Conservation (phyloP, 768 basidiomycete species). For the Leccinum longicurvipes region DNA sequence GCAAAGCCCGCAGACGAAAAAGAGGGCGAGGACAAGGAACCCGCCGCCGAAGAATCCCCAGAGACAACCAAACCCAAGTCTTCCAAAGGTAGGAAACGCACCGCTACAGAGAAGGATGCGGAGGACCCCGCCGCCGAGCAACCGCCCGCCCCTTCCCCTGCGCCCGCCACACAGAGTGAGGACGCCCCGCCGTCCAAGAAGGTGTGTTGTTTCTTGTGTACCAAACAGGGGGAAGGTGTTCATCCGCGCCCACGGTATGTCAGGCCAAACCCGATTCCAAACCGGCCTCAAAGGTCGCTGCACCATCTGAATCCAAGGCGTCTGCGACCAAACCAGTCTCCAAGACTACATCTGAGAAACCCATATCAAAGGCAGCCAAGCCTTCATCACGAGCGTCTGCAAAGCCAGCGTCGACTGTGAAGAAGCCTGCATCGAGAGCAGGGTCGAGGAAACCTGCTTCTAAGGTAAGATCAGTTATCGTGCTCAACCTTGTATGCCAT, state of each 20-base stretch:
- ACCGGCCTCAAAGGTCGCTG: conserved; percentile 20
- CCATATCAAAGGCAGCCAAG: conserved; percentile 39
- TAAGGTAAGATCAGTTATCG: conserved; percentile 39
- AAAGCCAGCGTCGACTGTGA: conserved; percentile 44
- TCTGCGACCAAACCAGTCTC: conserved; percentile 30
- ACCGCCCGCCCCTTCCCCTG: conserved; percentile 16
- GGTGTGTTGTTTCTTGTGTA: conserved; percentile 33
- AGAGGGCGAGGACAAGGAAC: conserved; percentile 43
- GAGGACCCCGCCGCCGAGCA: conserved; percentile 34
- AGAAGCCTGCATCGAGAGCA: conserved; percentile 57
- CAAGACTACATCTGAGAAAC: conserved; percentile 36
- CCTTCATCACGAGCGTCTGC: conserved; percentile 38
- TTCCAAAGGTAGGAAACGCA: conserved; percentile 55
- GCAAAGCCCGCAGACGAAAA: conserved; percentile 38
- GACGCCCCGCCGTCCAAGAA: conserved; percentile 62
- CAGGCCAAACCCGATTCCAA: conserved; percentile 45
- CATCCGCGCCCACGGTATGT: background rate
- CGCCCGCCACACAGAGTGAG: conserved; percentile 36
- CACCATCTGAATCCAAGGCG: conserved; percentile 36
- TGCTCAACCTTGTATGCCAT: background rate
- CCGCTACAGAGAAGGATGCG: conserved; percentile 37
- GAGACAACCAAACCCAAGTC: conserved; percentile 42
- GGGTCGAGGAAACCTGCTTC: conserved; percentile 63
- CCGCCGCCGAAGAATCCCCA: conserved; percentile 25
- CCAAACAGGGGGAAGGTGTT: conserved; percentile 3